Evolutionary conservation across 176 grass and related monocot genomes (phyloP).

Genomic region (Paspalum vaginatum): DNA sequence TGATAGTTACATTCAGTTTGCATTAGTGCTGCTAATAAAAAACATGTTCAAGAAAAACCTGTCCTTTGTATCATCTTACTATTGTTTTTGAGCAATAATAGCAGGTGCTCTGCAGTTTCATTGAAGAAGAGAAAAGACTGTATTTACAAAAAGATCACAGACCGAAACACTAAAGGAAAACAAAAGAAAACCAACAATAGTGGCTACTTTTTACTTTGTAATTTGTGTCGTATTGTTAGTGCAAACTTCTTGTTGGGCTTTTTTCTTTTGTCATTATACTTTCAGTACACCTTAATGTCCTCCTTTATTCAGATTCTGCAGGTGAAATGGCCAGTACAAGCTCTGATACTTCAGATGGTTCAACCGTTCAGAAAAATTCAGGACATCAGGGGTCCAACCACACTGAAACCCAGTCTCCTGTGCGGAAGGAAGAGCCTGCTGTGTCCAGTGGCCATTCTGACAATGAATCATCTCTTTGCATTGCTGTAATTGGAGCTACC

Average conservation of each 20-base stretch:
- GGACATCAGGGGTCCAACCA: not conserved
- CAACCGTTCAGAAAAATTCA: constrained; percentile 28
- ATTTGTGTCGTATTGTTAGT: no score
- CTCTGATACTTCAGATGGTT: constrained; percentile 45
- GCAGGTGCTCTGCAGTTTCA: no score
- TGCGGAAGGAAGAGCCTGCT: constrained; percentile 32
- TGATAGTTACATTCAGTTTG: constrained; percentile 19
- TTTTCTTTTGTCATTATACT: constrained; percentile 29
- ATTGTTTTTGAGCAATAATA: not conserved
- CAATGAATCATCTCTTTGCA: constrained; percentile 65
- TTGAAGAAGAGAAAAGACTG: no score
- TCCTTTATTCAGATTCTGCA: constrained; percentile 50
- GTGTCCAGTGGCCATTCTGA: constrained; percentile 13
- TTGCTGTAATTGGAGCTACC: constrained; percentile 90
- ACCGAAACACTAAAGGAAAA: no score
- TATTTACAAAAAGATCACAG: no score
- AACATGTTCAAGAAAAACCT: not conserved
- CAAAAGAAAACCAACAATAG: no score
- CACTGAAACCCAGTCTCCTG: constrained; percentile 31
- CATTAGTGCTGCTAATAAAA: constrained; percentile 2
- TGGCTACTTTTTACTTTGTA: no score
- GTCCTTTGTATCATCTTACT: not conserved
- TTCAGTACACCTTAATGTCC: constrained; percentile 7
- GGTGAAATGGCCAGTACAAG: constrained; percentile 48
- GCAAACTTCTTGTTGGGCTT: not conserved